Percentiles rank a stretch among this genome's conserved stretches.
Evolutionary conservation across 163 green algal species (phyloP).

Genomic region (Coccomyxa subellipsoidea): DNA sequence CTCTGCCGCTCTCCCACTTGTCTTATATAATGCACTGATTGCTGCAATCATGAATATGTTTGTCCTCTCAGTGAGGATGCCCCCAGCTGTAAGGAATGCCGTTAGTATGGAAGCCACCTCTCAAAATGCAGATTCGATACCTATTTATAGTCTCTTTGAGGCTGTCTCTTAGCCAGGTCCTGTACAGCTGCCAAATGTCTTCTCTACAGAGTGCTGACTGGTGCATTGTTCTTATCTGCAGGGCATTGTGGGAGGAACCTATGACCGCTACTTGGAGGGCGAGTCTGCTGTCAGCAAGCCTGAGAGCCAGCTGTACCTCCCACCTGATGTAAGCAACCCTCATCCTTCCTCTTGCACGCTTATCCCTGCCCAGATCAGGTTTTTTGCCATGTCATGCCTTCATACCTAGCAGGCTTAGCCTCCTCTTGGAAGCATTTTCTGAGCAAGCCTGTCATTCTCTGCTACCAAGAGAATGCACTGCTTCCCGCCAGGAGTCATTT

Average conservation of each 20-base stretch:
- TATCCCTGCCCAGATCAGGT: not conserved
- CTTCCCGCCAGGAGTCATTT: no score
- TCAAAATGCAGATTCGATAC: not conserved
- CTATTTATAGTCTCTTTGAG: no score
- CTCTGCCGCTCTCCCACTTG: no score
- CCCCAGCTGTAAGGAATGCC: not conserved
- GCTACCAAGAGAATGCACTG: no score
- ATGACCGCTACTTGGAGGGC: not conserved
- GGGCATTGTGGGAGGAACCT: constrained; percentile 3
- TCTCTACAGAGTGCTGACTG: not conserved
- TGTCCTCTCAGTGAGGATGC: not conserved
- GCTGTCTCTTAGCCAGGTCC: no score
- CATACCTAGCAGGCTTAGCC: no score
- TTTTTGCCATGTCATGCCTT: no score
- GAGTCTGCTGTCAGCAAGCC: not conserved
- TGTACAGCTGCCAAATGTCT: not conserved
- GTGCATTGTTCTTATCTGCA: not conserved
- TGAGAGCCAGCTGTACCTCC: constrained; percentile 10
- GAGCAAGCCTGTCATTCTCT: no score
- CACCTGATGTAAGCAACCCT: not conserved
- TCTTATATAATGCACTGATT: not conserved
- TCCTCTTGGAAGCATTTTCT: no score
- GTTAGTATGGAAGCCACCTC: not conserved
- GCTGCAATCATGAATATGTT: not conserved
- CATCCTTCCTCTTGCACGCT: not conserved